These are phyloP conservation scores for Moringa oleifera DNA, from an alignment of 345 rosid species.

Conservation along the genomic window DNA sequence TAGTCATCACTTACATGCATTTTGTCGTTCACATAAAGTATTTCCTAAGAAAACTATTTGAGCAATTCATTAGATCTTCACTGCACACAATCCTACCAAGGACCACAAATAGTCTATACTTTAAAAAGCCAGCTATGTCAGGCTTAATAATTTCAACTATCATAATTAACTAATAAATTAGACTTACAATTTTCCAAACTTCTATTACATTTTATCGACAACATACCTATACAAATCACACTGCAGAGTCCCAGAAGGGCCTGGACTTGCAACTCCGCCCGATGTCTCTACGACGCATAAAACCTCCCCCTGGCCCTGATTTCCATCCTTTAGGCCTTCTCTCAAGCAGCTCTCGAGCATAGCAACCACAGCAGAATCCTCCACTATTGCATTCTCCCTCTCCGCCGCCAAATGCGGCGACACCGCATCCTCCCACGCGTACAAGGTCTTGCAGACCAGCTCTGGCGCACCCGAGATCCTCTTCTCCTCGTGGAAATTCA, in stretches of 20 bases:
- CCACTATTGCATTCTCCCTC: conserved; percentile 51
- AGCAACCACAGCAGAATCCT: conserved; percentile 41
- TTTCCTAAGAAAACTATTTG: too few relatives aligned
- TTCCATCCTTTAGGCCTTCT: conserved; percentile 30
- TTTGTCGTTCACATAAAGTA: too few relatives aligned
- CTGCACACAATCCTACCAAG: too few relatives aligned
- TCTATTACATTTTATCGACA: background rate
- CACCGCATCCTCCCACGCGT: conserved; percentile 81
- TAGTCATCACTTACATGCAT: too few relatives aligned
- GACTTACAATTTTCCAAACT: too few relatives aligned
- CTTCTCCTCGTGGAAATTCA: conserved; percentile 42
- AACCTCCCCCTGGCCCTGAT: conserved; percentile 17
- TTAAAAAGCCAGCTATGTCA: too few relatives aligned
- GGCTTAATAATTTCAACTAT: too few relatives aligned
- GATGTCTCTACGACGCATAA: conserved; percentile 87
- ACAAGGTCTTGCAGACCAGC: conserved; percentile 60
- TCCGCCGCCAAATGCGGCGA: conserved; percentile 89
- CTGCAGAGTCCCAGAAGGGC: conserved; percentile 84
- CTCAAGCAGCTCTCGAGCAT: conserved; percentile 43
- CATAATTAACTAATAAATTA: too few relatives aligned
- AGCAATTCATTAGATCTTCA: too few relatives aligned
- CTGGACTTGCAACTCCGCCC: conserved; percentile 95
- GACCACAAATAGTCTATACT: too few relatives aligned
- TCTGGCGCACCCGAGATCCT: conserved; percentile 30
- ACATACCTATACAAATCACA: conserved; percentile 81